Evolutionary conservation across 345 rosid species (phyloP).

Genomic region (Euphorbia peplus): DNA sequence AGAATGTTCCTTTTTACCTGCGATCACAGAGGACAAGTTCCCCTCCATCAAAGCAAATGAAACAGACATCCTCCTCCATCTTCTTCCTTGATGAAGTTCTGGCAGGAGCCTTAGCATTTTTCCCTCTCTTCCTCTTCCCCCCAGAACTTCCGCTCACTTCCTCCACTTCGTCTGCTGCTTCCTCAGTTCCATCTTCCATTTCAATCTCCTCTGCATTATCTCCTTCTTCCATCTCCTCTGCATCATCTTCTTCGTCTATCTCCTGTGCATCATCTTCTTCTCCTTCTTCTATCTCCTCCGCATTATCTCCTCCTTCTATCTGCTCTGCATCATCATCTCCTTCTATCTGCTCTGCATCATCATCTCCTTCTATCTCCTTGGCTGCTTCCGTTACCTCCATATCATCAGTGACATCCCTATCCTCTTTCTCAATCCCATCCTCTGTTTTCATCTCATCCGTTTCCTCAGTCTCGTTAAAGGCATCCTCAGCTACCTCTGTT

Average conservation of each 20-base stretch:
- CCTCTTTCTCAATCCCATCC: slow-evolving; percentile 31
- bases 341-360: slow-evolving; percentile 15
- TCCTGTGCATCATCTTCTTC: slow-evolving; percentile 34
- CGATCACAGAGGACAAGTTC: slow-evolving; percentile 95
- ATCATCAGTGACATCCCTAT: slow-evolving; percentile 17
- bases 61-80: slow-evolving; percentile 95
- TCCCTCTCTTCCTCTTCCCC: slow-evolving; percentile 77
- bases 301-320: slow-evolving; percentile 10
- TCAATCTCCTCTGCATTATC: slow-evolving; percentile 23
- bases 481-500: neutral
- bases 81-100: slow-evolving; percentile 59
- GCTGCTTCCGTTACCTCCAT: slow-evolving; percentile 5
- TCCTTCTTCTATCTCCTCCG: slow-evolving; percentile 26
- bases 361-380: slow-evolving; percentile 8
- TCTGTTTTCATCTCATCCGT: slow-evolving; percentile 21
- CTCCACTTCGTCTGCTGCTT: slow-evolving; percentile 30
- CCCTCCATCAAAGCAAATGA: slow-evolving; percentile 97
- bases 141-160: slow-evolving; percentile 46
- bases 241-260: slow-evolving; percentile 6
- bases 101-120: slow-evolving; percentile 36
- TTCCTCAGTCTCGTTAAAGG: slow-evolving; percentile 27
- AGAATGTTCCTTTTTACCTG: slow-evolving; percentile 45
- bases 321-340: slow-evolving; percentile 15
- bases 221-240: slow-evolving; percentile 10
- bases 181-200: slow-evolving; percentile 29